Percentiles rank a stretch among this genome's conserved stretches.
phyloP scores from a whole-genome alignment of 805 yeast genomes.

The Candida nitratophila region DNA sequence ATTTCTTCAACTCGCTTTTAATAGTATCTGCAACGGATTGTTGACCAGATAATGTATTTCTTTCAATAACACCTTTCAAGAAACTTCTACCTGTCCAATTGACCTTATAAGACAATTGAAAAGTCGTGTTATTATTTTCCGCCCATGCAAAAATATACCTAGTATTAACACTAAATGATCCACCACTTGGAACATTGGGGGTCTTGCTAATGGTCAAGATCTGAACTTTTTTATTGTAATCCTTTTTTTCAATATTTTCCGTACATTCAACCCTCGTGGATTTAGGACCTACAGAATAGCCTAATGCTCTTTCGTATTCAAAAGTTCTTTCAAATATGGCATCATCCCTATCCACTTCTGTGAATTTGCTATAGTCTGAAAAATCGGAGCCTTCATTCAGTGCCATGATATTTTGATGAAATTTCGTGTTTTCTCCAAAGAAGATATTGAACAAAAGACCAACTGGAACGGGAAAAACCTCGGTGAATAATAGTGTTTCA shows the following conservation, averaged over 20 bases:
- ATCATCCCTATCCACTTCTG: slow-evolving; percentile 27
- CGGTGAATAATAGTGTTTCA: slow-evolving; percentile 46
- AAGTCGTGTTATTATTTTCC: slow-evolving; percentile 46
- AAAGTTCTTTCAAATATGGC: slow-evolving; percentile 38
- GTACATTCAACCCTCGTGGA: slow-evolving; percentile 62
- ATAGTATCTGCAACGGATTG: slow-evolving; percentile 45
- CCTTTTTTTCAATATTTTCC: slow-evolving; percentile 53
- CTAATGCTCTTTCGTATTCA: slow-evolving; percentile 66
- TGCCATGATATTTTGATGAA: slow-evolving; percentile 31
- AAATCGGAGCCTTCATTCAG: slow-evolving; percentile 42
- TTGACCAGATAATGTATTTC: slow-evolving; percentile 79
- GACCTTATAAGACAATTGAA: slow-evolving; percentile 64
- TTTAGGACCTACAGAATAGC: slow-evolving; percentile 86
- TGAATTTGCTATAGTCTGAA: slow-evolving; percentile 29
- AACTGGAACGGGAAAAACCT: slow-evolving; percentile 59
- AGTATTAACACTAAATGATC: slow-evolving; percentile 68
- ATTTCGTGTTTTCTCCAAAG: slow-evolving; percentile 53
- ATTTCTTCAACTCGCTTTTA: slow-evolving; percentile 14
- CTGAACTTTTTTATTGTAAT: slow-evolving; percentile 47
- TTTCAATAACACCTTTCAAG: slow-evolving; percentile 86
- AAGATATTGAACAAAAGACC: slow-evolving; percentile 66
- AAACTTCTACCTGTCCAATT: slow-evolving; percentile 91
- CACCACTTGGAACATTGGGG: slow-evolving; percentile 95
- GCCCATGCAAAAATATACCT: slow-evolving; percentile 75
- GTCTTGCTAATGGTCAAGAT: slow-evolving; percentile 63